A percentile compares a stretch with the other conserved stretches of the same genome.
Evolutionary conservation across 179 eudicot species (phyloP).

Genomic region (Gypsophila paniculata): DNA sequence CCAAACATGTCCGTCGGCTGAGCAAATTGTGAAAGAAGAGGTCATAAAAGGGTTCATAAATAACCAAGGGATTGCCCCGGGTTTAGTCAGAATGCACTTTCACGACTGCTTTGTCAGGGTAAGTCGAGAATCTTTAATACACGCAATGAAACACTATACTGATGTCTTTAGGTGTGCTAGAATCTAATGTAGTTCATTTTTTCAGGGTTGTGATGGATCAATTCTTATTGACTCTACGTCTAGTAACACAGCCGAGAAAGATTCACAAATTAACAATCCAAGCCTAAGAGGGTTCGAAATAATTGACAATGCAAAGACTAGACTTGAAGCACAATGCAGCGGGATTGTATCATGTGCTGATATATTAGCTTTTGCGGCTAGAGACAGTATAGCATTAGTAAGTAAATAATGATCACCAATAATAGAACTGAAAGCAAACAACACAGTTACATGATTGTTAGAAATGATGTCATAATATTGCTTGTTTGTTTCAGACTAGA

Average conservation of each 20-base stretch:
- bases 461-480: not conserved
- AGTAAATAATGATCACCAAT: constrained; percentile 13
- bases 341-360: constrained; percentile 86
- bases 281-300: constrained; percentile 78
- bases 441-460: not conserved
- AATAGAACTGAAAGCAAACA: not conserved
- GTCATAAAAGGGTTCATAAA: constrained; percentile 37
- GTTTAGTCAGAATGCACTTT: constrained; percentile 72
- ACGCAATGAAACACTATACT: not conserved
- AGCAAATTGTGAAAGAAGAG: constrained; percentile 42
- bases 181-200: constrained; percentile 9
- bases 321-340: constrained; percentile 52
- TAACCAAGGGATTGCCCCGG: constrained; percentile 62
- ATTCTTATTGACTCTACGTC: constrained; percentile 72
- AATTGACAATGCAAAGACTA: constrained; percentile 70
- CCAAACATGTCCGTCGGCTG: constrained; percentile 41
- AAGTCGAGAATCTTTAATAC: constrained; percentile 16
- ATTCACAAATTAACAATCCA: constrained; percentile 56
- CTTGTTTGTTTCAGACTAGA: constrained; percentile 3
- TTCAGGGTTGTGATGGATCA: constrained; percentile 92
- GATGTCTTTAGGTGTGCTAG: not conserved
- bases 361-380: constrained; percentile 84
- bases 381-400: constrained; percentile 66
- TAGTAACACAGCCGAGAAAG: constrained; percentile 69
- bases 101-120: constrained; percentile 92